These are phyloP conservation scores for Ceratobasidium sp. DNA, from an alignment of 1,284 basidiomycete species.

Conservation along the genomic window DNA sequence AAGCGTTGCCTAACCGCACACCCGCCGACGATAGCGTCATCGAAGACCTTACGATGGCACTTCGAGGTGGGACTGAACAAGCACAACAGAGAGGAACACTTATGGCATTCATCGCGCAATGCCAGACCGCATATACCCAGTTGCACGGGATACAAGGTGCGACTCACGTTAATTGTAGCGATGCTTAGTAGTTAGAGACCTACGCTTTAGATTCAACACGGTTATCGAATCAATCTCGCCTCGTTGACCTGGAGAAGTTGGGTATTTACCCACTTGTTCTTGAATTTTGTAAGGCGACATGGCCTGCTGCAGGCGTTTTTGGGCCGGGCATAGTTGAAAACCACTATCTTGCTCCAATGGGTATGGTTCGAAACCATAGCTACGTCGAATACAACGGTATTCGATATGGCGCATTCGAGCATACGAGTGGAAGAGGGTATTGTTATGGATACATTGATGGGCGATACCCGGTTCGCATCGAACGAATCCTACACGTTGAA, in stretches of 20 bases:
- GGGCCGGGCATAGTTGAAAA: constrained; percentile 5
- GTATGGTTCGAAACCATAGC: constrained; percentile 39
- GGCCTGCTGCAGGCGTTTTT: constrained; percentile 35
- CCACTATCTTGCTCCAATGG: constrained; percentile 17
- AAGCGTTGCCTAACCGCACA: not conserved
- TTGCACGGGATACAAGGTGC: constrained; percentile 14
- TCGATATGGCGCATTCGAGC: constrained; percentile 15
- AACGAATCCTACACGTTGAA: constrained; percentile 11
- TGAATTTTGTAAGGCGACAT: constrained; percentile 5
- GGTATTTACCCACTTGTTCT: not conserved
- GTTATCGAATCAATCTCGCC: constrained; percentile 24
- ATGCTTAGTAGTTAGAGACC: not conserved
- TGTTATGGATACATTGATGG: constrained; percentile 36
- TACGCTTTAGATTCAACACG: not conserved
- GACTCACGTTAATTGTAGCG: not conserved
- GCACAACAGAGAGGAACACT: constrained; percentile 23
- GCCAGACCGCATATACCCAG: constrained; percentile 15
- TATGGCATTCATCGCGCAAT: constrained; percentile 24
- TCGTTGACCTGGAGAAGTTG: not conserved
- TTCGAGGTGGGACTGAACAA: constrained; percentile 14
- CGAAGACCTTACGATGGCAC: not conserved
- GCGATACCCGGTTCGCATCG: constrained; percentile 9
- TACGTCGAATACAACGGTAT: constrained; percentile 23
- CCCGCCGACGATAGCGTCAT: constrained; percentile 13
- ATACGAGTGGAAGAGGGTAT: constrained; percentile 18